phyloP scores from a whole-genome alignment of 2,329 filamentous ascomycete genomes.

The Cordyceps farinosa region DNA sequence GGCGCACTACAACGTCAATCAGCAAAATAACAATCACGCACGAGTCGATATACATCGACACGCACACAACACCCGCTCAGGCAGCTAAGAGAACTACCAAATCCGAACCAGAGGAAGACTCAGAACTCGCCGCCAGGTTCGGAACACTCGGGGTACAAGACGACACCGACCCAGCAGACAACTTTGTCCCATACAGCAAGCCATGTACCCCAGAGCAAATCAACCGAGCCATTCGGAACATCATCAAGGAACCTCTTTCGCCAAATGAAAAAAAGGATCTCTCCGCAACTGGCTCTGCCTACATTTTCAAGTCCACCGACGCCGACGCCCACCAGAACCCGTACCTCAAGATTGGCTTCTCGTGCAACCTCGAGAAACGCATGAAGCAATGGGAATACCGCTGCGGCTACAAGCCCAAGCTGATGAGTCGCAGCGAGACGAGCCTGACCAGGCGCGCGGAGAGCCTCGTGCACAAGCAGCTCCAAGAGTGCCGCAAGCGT shows the following conservation, averaged over 20 bases:
- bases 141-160: background rate
- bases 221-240: slow-evolving; percentile 22
- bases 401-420: slow-evolving; percentile 27
- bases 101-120: background rate
- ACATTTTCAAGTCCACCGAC: slow-evolving; percentile 26
- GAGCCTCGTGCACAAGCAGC: slow-evolving; percentile 28
- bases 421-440: slow-evolving; percentile 19
- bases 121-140: background rate
- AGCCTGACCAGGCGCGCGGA: slow-evolving; percentile 28
- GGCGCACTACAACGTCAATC: background rate
- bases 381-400: slow-evolving; percentile 24
- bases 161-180: slow-evolving; percentile 12
- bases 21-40: background rate
- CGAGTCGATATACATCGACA: background rate
- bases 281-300: slow-evolving; percentile 22
- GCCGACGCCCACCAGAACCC: slow-evolving; percentile 18
- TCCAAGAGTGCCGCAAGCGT: slow-evolving; percentile 25
- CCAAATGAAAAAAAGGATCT: background rate
- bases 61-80: background rate
- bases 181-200: slow-evolving; percentile 22
- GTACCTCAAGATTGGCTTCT: slow-evolving; percentile 32
- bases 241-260: slow-evolving; percentile 18
- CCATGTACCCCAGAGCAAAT: slow-evolving; percentile 10
- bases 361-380: slow-evolving; percentile 22
- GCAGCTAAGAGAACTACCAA: background rate